Percentiles rank a stretch among this genome's conserved stretches.
phyloP scores from a whole-genome alignment of 208 protist genomes.

The Acanthamoeba lenticulata region DNA sequence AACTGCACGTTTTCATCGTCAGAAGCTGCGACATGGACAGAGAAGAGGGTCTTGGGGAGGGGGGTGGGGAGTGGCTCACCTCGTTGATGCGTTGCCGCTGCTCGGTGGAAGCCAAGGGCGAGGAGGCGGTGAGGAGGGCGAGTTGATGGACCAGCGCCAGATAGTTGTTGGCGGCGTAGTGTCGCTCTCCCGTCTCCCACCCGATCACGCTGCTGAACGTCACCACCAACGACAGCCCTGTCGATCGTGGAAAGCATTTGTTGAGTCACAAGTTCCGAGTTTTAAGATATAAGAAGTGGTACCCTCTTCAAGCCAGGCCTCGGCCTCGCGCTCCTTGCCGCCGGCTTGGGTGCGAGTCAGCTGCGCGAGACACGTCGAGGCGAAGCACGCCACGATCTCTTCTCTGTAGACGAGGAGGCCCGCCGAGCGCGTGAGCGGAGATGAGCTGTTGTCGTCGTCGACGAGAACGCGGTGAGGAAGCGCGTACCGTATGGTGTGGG shows the following conservation, averaged over 20 bases:
- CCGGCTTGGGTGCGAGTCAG: not conserved
- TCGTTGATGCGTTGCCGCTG: not conserved
- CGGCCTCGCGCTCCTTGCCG: not conserved
- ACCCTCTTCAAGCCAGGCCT: constrained; percentile 45
- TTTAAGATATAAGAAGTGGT: too few species aligned
- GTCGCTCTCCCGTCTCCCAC: constrained; percentile 36
- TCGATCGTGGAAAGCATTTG: not conserved
- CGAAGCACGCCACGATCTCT: not conserved
- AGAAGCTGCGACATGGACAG: too few species aligned
- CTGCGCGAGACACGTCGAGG: not conserved
- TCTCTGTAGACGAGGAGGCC: too few species aligned
- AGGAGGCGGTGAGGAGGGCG: not conserved
- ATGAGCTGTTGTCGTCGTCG: not conserved
- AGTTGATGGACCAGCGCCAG: constrained; percentile 5
- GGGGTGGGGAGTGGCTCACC: not conserved
- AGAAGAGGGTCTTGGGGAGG: too few species aligned
- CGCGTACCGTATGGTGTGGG: not conserved
- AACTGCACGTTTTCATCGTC: too few species aligned
- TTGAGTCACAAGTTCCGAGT: too few species aligned
- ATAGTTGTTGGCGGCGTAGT: constrained; percentile 6
- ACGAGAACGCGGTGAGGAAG: not conserved
- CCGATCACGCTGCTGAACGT: not conserved
- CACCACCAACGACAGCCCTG: not conserved
- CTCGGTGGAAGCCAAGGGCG: not conserved
- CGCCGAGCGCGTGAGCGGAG: too few species aligned